Evolutionary conservation across 371 early-diverging fungal species (phyloP), one percentile per base, ranked within the genome.

Genomic region (Syncephalis plumigaleata): DNA sequence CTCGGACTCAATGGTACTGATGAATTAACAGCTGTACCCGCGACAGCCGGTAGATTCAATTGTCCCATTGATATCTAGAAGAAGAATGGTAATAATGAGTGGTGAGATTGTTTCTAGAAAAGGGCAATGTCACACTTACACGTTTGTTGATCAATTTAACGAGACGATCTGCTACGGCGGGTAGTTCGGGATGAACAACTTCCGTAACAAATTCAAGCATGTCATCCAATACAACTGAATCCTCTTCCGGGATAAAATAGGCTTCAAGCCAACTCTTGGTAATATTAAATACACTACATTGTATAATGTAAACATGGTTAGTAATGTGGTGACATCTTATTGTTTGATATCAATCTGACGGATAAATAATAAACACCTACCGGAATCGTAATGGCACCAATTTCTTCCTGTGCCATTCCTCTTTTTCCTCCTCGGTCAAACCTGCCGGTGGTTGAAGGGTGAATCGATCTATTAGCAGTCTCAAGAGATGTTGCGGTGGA

Each of bases 181-280:
- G 68, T 56, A 77, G 77, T 18, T 71, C 56, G 24, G 82, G 79
- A 24, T 70, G 68, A 60, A 87, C 80, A 1, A 68, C 71, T 0
- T 77, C 83, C 37, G 66, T 65, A 2, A 84, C 77, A 60, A 91
- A 91, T 27, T 79, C 66, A 26, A 76, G 68, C n/a, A 90, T 68
- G 54, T 66, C 68, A 36, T 79, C 73, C 21, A 91, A 61, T 8
- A 77, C 71, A 26, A 56, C 52, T 5, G 63, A 39, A 75, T 79
- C 81, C 46, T 77, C 71, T 53, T 79, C 78, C 24, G 68, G 65
- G 15, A 51, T 47, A 46, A 52, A 62, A 53, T 68, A 68, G 5
- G 42, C 50, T 37, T 77, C 74, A 8, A 77, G 37, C 77, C 77
- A 77, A 21, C 44, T 46, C 49, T 71, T 77, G 42, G 73, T 37